Conservation (phyloP, 1,284 basidiomycete genomes). For the Phylloboletellus chloephorus region DNA sequence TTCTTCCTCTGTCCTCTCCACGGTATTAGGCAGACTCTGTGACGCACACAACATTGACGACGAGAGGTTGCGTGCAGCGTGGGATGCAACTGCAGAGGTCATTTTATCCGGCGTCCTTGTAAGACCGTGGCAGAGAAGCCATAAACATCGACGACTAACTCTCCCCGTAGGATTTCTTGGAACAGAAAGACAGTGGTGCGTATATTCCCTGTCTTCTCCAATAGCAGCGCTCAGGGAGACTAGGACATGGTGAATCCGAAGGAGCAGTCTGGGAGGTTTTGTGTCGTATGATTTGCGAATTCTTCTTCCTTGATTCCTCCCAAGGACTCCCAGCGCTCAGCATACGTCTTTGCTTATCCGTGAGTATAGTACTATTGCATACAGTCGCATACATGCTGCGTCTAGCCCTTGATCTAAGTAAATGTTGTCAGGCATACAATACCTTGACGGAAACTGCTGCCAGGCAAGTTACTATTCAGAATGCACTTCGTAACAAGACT, state of each 20-base stretch:
- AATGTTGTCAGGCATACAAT: conserved; percentile 30
- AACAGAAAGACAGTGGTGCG: conserved; percentile 21
- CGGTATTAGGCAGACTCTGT: conserved; percentile 31
- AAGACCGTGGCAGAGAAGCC: conserved; percentile 9
- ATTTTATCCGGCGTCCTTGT: conserved; percentile 44
- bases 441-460: conserved; percentile 31
- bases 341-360: conserved; percentile 19
- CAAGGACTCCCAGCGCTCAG: conserved; percentile 13
- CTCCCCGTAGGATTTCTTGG: conserved; percentile 27
- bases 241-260: conserved; percentile 16
- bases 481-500: conserved; percentile 29
- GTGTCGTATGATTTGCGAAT: conserved; percentile 27
- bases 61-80: conserved; percentile 19
- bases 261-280: conserved; percentile 20
- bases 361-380: conserved; percentile 15
- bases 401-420: conserved; percentile 4
- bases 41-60: conserved; percentile 15
- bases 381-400: conserved; percentile 33
- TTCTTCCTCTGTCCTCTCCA: conserved; percentile 30
- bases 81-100: conserved; percentile 36
- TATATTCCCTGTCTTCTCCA: not conserved
- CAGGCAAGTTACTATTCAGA: conserved; percentile 27
- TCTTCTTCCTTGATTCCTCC: conserved; percentile 28
- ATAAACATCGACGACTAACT: conserved; percentile 11
- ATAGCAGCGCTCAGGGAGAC: not conserved